Evolutionary conservation across 192 early-diverging fungal genomes (phyloP).

Genomic region (Geosiphon pyriformis): DNA sequence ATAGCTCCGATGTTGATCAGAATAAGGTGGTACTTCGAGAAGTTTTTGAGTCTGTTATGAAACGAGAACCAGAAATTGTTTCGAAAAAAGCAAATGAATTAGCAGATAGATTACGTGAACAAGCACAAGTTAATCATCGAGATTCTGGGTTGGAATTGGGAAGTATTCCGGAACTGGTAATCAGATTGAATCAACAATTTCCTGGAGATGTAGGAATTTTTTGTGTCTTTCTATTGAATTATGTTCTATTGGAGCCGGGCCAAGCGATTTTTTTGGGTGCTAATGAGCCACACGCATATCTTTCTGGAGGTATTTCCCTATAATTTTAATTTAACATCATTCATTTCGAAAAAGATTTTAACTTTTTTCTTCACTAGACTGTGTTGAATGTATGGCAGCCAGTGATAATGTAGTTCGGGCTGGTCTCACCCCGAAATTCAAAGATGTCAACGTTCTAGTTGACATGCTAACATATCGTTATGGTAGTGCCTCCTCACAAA

Average conservation of each 20-base stretch:
- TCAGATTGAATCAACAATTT: constrained; percentile 74
- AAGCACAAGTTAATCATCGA: not conserved
- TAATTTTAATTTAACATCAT: not conserved
- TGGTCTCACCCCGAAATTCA: constrained; percentile 96
- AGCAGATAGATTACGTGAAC: not conserved
- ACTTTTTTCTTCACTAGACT: constrained; percentile 55
- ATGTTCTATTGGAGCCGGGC: constrained; percentile 71
- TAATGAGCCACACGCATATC: constrained; percentile 95
- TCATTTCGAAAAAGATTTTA: not conserved
- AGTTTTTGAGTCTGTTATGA: not conserved
- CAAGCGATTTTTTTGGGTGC: constrained; percentile 93
- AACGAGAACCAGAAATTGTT: not conserved
- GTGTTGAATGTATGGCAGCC: constrained; percentile 97
- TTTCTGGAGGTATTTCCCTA: constrained; percentile 73
- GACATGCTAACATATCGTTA: constrained; percentile 88
- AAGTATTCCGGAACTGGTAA: constrained; percentile 53
- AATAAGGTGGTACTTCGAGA: constrained; percentile 12
- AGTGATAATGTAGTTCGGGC: constrained; percentile 96
- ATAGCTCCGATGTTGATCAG: constrained; percentile 27
- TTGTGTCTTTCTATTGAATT: constrained; percentile 86
- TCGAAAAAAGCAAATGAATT: not conserved
- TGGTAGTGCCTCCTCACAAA: constrained; percentile 72
- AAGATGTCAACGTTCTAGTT: constrained; percentile 86
- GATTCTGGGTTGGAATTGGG: constrained; percentile 1
- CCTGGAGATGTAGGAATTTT: constrained; percentile 89